Evolutionary conservation across 2,329 filamentous ascomycete species (phyloP), one percentile per base, ranked within the genome.

Genomic region (Berkeleyomyces basicola): DNA sequence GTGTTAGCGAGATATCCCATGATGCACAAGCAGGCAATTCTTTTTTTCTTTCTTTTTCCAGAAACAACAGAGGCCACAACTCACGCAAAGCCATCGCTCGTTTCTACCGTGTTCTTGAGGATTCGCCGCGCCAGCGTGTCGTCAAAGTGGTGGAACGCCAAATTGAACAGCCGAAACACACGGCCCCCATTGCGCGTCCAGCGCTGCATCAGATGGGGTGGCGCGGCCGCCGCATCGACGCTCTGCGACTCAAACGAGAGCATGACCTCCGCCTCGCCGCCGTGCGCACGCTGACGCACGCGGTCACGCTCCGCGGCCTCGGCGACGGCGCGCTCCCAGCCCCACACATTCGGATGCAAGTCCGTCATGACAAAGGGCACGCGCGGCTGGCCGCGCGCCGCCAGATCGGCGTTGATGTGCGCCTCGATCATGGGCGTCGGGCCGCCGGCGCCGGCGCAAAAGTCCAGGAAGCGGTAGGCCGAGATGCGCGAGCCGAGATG

Each of bases 71-170:
- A 43, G 46, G 16, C n/a, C 3, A 39, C n/a, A 55, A 63, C 65
- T 63, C 51, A 66, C 65, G 79, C 84, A 67, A 89, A 85, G 0
- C 81, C 86, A 65, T 86, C 79, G 61, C 81, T 79, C 0, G 81
- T 87, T 67, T 81, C 76, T 44, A 88, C 71, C 0, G 84, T 85
- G 69, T 86, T 83, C 61, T 75, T 76, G 40, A 91, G 70, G 39
- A 89, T 85, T 7, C 77, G 75, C 36, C 70, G 73, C 0, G 84
- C 87, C 16, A 83, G 72, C 3, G 73, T 72, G 68, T 90, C 84
- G 65, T 83, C 79, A 67, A 90, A 90, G 73, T 90, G 87, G 71
- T 90, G 87, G 69, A 91, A 91, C 0, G 85, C 81, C 1, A 89
- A 76, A 70, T 85, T 87, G 71, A 87, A 90, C 59, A 90, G 73